Conservation (phyloP, 768 basidiomycete species). For the Auriscalpium vulgare region DNA sequence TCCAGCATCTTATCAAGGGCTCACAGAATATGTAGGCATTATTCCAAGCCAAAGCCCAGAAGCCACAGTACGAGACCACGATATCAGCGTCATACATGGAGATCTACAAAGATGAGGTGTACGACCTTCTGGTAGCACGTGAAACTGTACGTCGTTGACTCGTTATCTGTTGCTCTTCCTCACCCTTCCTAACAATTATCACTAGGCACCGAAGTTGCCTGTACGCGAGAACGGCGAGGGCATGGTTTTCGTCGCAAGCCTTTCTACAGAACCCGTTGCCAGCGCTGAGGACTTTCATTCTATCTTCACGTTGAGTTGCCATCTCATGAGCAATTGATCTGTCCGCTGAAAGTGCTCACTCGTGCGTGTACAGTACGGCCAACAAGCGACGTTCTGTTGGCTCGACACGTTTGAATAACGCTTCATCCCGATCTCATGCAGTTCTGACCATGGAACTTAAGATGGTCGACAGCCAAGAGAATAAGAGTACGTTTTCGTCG, state of each 20-base stretch:
- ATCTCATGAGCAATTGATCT: no score
- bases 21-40: constrained; percentile 1
- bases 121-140: constrained; percentile 71
- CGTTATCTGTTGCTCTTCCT: background rate
- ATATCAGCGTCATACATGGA: constrained; percentile 75
- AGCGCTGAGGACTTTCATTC: constrained; percentile 39
- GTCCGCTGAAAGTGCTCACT: no score
- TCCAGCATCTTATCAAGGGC: background rate
- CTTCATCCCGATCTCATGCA: constrained; percentile 85
- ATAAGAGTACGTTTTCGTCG: constrained; percentile 40
- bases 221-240: constrained; percentile 46
- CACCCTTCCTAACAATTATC: background rate
- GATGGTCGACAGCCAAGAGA: constrained; percentile 42
- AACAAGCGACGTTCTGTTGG: constrained; percentile 76
- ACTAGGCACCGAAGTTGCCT: constrained; percentile 46
- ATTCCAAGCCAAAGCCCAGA: constrained; percentile 11
- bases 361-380: constrained; percentile 39
- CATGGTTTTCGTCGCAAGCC: constrained; percentile 47
- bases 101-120: constrained; percentile 88
- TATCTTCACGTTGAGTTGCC: constrained; percentile 31
- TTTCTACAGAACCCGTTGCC: constrained; percentile 31
- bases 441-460: constrained; percentile 69
- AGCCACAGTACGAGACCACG: constrained; percentile 30
- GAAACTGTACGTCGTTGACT: constrained; percentile 43
- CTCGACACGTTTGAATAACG: constrained; percentile 77